Evolutionary conservation across 495 filamentous ascomycete species (phyloP).

Genomic region (Aspergillus bertholletiae): DNA sequence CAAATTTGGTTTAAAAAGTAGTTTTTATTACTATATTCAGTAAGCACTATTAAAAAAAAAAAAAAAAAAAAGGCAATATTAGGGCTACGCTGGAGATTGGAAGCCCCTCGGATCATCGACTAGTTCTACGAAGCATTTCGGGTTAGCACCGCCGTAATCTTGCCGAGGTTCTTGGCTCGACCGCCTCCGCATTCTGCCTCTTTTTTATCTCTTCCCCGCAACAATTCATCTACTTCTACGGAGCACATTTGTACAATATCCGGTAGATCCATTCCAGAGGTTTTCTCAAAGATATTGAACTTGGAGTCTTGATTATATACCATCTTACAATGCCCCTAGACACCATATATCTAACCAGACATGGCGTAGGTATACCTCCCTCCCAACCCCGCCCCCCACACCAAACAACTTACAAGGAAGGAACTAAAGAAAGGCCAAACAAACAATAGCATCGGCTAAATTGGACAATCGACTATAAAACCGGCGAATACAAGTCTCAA

Average conservation of each 20-base stretch:
- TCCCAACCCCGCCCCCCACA: conserved; percentile 11
- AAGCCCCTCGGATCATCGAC: too few relatives aligned
- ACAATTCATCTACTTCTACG: neutral
- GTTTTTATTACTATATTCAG: too few relatives aligned
- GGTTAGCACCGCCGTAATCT: neutral
- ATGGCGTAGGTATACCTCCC: conserved; percentile 63
- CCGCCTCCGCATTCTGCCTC: conserved; percentile 4
- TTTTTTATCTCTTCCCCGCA: conserved; percentile 8
- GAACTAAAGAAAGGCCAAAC: too few relatives aligned
- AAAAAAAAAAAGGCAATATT: too few relatives aligned
- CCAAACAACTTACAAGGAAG: conserved; percentile 3
- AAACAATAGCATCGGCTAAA: conserved; percentile 74
- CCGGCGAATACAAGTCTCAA: conserved; percentile 65
- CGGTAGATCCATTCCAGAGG: too few relatives aligned
- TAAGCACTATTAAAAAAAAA: too few relatives aligned
- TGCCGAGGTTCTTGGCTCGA: neutral
- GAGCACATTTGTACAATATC: neutral
- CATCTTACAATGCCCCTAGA: conserved; percentile 52
- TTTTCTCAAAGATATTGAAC: too few relatives aligned
- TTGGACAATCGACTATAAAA: conserved; percentile 76
- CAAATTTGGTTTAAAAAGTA: too few relatives aligned
- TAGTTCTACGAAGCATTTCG: too few relatives aligned
- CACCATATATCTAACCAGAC: conserved; percentile 79
- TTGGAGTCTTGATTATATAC: too few relatives aligned
- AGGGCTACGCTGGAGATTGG: too few relatives aligned